A percentile compares a stretch with the other conserved stretches of the same genome.
Conservation (phyloP, 805 yeast species). For the Vanderwaltozyma tropicalis region DNA sequence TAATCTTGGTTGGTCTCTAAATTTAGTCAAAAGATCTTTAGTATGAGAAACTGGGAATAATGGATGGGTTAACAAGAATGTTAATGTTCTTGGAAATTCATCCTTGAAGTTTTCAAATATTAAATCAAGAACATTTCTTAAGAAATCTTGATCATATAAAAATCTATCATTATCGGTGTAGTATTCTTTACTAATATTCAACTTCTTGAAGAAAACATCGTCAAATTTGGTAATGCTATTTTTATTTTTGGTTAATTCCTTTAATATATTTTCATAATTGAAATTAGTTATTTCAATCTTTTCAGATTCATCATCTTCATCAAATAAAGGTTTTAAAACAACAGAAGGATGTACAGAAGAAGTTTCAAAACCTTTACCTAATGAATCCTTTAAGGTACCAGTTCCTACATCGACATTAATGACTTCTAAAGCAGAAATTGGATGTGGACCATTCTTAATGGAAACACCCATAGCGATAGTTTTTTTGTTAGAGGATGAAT, state of each 20-base stretch:
- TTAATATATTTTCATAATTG: conserved; percentile 19
- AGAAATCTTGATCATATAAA: conserved; percentile 45
- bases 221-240: conserved; percentile 24
- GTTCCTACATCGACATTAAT: conserved; percentile 48
- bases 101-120: conserved; percentile 29
- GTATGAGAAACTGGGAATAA: conserved; percentile 58
- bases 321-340: conserved; percentile 22
- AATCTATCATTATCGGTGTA: conserved; percentile 58
- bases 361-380: conserved; percentile 45
- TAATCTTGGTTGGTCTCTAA: conserved; percentile 50
- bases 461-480: conserved; percentile 26
- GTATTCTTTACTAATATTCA: conserved; percentile 34
- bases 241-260: conserved; percentile 15
- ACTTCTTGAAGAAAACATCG: conserved; percentile 21
- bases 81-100: conserved; percentile 46
- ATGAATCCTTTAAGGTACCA: conserved; percentile 56
- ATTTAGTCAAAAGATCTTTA: conserved; percentile 41
- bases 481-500: conserved; percentile 7
- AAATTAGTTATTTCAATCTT: conserved; percentile 7
- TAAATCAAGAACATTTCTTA: conserved; percentile 36
- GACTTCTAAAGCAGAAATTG: conserved; percentile 23
- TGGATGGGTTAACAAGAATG: conserved; percentile 80
- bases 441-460: conserved; percentile 19
- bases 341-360: conserved; percentile 1
- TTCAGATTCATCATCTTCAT: conserved; percentile 2